Base-by-base conservation (phyloP, 139 green algal genomes). In the Chlorella vulgaris region DNA sequence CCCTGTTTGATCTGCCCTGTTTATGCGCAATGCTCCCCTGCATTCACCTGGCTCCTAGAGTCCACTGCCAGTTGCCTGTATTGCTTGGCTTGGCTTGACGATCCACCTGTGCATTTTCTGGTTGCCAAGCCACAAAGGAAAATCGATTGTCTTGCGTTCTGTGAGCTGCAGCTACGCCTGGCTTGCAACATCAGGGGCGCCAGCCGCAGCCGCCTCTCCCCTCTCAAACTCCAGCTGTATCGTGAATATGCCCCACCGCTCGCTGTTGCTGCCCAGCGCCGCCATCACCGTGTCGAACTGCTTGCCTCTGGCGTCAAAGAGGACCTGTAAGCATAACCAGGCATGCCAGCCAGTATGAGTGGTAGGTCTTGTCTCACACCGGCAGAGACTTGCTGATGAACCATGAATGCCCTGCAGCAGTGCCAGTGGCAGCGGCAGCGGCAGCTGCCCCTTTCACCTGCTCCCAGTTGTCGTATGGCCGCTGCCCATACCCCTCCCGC, bases 401-500 rank as follows among this genome's bases (percentile, higher is more conserved):
- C n/a, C n/a, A n/a, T n/a, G n/a, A n/a, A n/a, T n/a, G 47, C 47
- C 47, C 47, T 10, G 47, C 47, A 58, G 47, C 47, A 58, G 13
- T 58, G 47, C n/a, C n/a, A n/a, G n/a, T n/a, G n/a, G n/a, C n/a
- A n/a, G n/a, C n/a, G n/a, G n/a, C n/a, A 58, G 47, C 47, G 47
- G 13, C 15, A 15, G 10, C 15, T 58, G 47, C 15, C 47, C 13
- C 47, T 24, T 21, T 7, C 65, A 71, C 65, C 65, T 47, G 33
- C 33, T 91, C 81, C 78, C 80, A 94, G 76, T 94, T 93, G 70
- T 91, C 82, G 65, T 92, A 92, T 4, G 86, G 89, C 31, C 84
- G 61, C 39, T 90, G 63, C 4, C 91, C 91, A 66, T 94, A 87
- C 1, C 90, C 90, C 33, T 89, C 87, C 36, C 43, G 60, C 74